Percentiles rank a stretch among this genome's conserved stretches.
phyloP scores from a whole-genome alignment of 2,329 filamentous ascomycete species.

The Epichloe amarillans region DNA sequence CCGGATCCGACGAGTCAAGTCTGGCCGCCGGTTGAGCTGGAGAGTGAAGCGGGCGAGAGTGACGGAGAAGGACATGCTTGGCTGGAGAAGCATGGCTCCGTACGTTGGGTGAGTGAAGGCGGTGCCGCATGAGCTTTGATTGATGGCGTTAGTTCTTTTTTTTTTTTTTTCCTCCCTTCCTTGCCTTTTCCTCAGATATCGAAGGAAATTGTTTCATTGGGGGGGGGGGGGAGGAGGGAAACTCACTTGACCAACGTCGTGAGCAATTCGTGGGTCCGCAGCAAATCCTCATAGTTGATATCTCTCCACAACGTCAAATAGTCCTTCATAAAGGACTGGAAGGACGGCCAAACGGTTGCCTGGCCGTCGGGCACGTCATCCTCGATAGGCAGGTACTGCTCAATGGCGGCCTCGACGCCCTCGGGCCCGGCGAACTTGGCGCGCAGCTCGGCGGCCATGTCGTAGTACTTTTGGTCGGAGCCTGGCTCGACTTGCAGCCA shows the following conservation, averaged over 20 bases:
- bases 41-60: slow-evolving; percentile 74
- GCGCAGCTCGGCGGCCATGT: slow-evolving; percentile 55
- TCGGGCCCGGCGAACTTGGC: slow-evolving; percentile 35
- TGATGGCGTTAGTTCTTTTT: background rate
- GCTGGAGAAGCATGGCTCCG: slow-evolving; percentile 70
- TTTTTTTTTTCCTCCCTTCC: too few species aligned
- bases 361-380: slow-evolving; percentile 50
- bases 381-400: slow-evolving; percentile 49
- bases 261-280: slow-evolving; percentile 62
- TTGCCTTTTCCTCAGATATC: too few species aligned
- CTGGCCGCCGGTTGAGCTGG: slow-evolving; percentile 66
- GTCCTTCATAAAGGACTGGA: slow-evolving; percentile 65
- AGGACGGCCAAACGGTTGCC: slow-evolving; percentile 59
- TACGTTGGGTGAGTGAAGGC: slow-evolving; percentile 69
- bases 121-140: slow-evolving; percentile 64
- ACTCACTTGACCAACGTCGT: slow-evolving; percentile 58
- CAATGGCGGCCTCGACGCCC: slow-evolving; percentile 49
- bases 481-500: slow-evolving; percentile 66
- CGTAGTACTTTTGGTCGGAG: slow-evolving; percentile 51
- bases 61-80: slow-evolving; percentile 69
- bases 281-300: slow-evolving; percentile 60
- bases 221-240: background rate
- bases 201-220: too few species aligned
- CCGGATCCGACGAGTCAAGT: slow-evolving; percentile 56
- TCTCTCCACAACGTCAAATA: slow-evolving; percentile 75